These are phyloP conservation scores for Breynia disticha DNA, from an alignment of 441 rosid genomes.

Conservation along the genomic window DNA sequence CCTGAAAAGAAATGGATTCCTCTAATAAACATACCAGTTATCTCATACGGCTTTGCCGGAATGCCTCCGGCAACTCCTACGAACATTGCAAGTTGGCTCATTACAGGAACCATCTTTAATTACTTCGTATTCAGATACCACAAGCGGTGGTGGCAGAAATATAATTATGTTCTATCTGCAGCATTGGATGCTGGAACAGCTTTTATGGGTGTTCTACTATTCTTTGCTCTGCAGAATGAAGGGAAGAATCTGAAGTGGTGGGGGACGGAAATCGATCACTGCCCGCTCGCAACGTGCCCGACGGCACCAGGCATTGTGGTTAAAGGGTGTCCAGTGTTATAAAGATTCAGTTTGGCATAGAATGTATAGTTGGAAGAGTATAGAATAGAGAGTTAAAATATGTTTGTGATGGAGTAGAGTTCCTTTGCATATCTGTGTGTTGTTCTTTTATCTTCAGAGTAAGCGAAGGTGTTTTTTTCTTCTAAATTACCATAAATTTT, in stretches of 20 bases:
- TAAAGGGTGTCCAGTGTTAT: conserved; percentile 66
- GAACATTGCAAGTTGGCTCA: conserved; percentile 86
- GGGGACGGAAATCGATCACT: conserved; percentile 79
- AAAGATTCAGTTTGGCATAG: conserved; percentile 5
- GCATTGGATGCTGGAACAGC: conserved; percentile 96
- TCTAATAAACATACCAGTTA: conserved; percentile 81
- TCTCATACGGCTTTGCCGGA: conserved; percentile 87
- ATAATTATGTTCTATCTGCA: conserved; percentile 81
- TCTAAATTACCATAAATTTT: background rate
- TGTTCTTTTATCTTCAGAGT: conserved; percentile 1
- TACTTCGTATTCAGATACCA: conserved; percentile 69
- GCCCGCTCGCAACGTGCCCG: conserved; percentile 83
- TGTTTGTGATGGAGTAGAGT: background rate
- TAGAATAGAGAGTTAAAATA: background rate
- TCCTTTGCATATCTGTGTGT: conserved; percentile 7
- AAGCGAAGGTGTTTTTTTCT: background rate
- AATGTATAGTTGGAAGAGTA: background rate
- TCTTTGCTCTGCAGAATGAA: conserved; percentile 76
- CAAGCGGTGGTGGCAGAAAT: conserved; percentile 95
- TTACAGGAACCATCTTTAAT: conserved; percentile 80
- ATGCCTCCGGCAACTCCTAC: conserved; percentile 98
- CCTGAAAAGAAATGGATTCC: conserved; percentile 92
- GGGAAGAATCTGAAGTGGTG: conserved; percentile 66
- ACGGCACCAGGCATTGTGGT: conserved; percentile 63
- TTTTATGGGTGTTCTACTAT: conserved; percentile 87